These are phyloP conservation scores for Exophiala sp. DNA, from an alignment of 2,329 filamentous ascomycete genomes.

Conservation along the genomic window DNA sequence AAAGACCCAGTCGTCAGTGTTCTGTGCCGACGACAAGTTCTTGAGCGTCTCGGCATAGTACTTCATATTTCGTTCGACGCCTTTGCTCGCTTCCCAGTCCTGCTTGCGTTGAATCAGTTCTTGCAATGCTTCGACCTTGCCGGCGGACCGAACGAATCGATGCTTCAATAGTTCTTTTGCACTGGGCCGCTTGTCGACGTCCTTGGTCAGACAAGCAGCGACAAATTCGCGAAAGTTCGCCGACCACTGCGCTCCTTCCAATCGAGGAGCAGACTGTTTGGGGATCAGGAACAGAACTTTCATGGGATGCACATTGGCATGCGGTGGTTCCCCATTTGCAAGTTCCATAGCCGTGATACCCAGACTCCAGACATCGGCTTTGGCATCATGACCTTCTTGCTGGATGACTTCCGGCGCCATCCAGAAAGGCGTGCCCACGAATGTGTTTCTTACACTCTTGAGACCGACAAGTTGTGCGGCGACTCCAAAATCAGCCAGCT, in stretches of 20 bases:
- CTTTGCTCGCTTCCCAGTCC: constrained; percentile 72
- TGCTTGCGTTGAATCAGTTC: constrained; percentile 80
- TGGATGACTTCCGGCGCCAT: constrained; percentile 95
- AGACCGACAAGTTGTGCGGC: constrained; percentile 96
- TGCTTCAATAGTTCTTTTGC: constrained; percentile 86
- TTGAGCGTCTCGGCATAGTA: constrained; percentile 93
- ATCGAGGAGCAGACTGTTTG: constrained; percentile 76
- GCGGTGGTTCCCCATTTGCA: constrained; percentile 81
- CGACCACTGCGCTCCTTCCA: constrained; percentile 78
- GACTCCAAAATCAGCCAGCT: constrained; percentile 95
- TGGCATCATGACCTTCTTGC: constrained; percentile 78
- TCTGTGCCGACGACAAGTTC: constrained; percentile 62
- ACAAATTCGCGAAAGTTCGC: constrained; percentile 94
- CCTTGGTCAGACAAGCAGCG: constrained; percentile 84
- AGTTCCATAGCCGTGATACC: constrained; percentile 91
- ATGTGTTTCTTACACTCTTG: constrained; percentile 95
- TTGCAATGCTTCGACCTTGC: constrained; percentile 81
- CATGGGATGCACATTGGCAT: constrained; percentile 85
- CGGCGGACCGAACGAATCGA: constrained; percentile 80
- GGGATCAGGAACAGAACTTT: constrained; percentile 90
- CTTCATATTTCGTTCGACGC: constrained; percentile 66
- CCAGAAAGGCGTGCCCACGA: constrained; percentile 96
- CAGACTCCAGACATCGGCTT: constrained; percentile 89
- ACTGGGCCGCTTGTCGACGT: constrained; percentile 76
- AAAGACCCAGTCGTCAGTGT: constrained; percentile 89